phyloP scores from a whole-genome alignment of 2,329 filamentous ascomycete species.

The Cercospora sojina region DNA sequence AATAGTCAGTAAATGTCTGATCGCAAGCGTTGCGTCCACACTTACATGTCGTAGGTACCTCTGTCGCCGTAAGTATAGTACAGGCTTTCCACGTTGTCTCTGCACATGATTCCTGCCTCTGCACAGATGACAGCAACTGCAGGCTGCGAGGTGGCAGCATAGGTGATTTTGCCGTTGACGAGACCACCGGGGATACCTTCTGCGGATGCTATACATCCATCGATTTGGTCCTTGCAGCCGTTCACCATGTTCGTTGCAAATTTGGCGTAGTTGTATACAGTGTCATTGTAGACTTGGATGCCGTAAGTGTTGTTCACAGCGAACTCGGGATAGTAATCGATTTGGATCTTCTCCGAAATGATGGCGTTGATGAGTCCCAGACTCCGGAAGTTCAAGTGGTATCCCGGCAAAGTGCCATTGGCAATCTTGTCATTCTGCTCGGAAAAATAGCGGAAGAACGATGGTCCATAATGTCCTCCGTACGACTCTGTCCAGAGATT shows the following conservation, averaged over 20 bases:
- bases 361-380: slow-evolving; percentile 56
- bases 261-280: slow-evolving; percentile 58
- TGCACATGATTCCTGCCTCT: slow-evolving; percentile 58
- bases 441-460: slow-evolving; percentile 36
- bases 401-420: slow-evolving; percentile 39
- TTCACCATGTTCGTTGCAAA: slow-evolving; percentile 51
- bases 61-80: slow-evolving; percentile 54
- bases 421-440: slow-evolving; percentile 39
- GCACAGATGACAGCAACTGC: slow-evolving; percentile 54
- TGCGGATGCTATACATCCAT: slow-evolving; percentile 52
- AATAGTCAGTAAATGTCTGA: neutral
- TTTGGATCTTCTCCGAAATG: slow-evolving; percentile 53
- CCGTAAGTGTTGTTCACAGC: slow-evolving; percentile 57
- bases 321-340: slow-evolving; percentile 59
- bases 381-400: slow-evolving; percentile 35
- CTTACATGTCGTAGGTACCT: slow-evolving; percentile 58
- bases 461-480: slow-evolving; percentile 34
- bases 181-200: slow-evolving; percentile 32
- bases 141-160: slow-evolving; percentile 46
- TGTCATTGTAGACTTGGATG: slow-evolving; percentile 55
- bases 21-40: neutral
- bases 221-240: slow-evolving; percentile 53
- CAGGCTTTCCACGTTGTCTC: slow-evolving; percentile 53
- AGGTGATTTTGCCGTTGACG: slow-evolving; percentile 23
- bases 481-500: slow-evolving; percentile 37